phyloP scores from a whole-genome alignment of 148 eudicot species.

The Rhododendron molle region DNA sequence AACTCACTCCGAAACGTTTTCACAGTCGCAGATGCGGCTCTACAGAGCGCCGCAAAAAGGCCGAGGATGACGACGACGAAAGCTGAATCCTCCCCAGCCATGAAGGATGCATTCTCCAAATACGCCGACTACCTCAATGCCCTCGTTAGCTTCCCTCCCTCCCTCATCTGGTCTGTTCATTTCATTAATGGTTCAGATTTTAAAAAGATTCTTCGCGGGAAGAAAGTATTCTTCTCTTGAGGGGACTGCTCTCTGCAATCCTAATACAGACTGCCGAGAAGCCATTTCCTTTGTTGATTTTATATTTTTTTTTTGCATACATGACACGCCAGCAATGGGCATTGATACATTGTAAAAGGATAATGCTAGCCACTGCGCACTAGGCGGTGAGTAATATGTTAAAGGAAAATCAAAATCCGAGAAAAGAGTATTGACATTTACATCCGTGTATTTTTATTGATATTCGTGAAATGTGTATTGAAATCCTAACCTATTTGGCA shows the following conservation, averaged over 20 bases:
- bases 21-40: slow-evolving; percentile 40
- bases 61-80: slow-evolving; percentile 38
- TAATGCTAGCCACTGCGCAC: neutral
- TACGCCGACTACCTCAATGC: slow-evolving; percentile 76
- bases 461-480: too few relatives aligned
- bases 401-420: neutral
- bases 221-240: neutral
- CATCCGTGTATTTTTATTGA: neutral
- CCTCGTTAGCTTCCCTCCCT: slow-evolving; percentile 35
- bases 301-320: too few relatives aligned
- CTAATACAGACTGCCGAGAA: neutral
- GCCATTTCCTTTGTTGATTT: neutral
- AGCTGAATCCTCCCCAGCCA: slow-evolving; percentile 37
- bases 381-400: neutral
- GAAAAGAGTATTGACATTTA: neutral
- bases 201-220: too few relatives aligned
- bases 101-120: slow-evolving; percentile 50
- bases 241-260: neutral
- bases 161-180: neutral
- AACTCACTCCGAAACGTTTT: neutral
- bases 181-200: neutral
- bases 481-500: neutral
- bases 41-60: slow-evolving; percentile 55
- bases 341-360: neutral
- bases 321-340: neutral